Evolutionary conservation across 164 flowering plant species (phyloP), one percentile per base, ranked within the genome.

Genomic region (Piper longum): DNA sequence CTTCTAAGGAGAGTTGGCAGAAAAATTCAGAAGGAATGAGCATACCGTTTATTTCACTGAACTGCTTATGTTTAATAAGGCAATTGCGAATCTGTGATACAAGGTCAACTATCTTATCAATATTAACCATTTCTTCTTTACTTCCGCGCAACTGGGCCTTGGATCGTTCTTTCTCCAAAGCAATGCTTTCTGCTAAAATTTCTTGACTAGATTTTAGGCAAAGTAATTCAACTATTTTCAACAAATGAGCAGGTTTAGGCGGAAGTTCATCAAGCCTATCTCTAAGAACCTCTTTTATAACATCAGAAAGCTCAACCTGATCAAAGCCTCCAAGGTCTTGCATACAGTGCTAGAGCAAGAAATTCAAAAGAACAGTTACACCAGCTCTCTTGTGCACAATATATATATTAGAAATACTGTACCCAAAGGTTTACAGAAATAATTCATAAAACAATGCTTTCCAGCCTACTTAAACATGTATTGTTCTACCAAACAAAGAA

Each of bases 1-100:
- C 82, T 62, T 82, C 86, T 70, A 83, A 65, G 8, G 98, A 89
- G 66, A 93, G 70, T 6, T 96, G 96, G 62, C 98, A 93, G 48
- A 81, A 73, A 72, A 89, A 93, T 62, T 82, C 82, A 41, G 86
- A 64, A 67, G 97, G 97, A 62, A 86, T 69, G 3, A 74, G 52
- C 19, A 83, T 69, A 16, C 88, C 85, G 67, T 72, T 77, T 61
- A 71, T 66, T 42, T 72, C 48, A 45, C 74, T 74, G 36, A 26
- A 26, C 36, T 26, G 36, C 36, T 26, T 26, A 16, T 59, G 67
- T 72, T 73, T 82, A 51, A 78, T 73, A 81, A 84, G 62, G 71
- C 62, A 73, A 61, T 75, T 79, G 59, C 85, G 85, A 64, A 93
- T 84, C 59, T 72, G 76, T 16, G 80, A 71, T 57, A 88, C 44